Percentiles rank a stretch among this genome's conserved stretches.
phyloP scores from a whole-genome alignment of 2,329 filamentous ascomycete genomes.

The Botrytis paeoniae region DNA sequence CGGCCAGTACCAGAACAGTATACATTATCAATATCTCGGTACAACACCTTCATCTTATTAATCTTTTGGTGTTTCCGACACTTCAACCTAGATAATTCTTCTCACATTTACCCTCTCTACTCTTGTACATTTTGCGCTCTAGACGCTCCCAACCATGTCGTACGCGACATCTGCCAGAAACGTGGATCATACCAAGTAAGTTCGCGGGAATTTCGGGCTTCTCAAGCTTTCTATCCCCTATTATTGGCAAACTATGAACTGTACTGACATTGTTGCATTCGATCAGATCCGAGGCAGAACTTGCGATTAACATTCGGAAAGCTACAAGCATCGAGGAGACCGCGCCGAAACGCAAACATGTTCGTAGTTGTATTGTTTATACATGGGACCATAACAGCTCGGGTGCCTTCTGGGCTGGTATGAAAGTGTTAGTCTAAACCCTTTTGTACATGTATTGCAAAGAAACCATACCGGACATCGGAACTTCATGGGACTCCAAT shows the following conservation, averaged over 20 bases:
- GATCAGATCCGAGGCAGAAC: slow-evolving; percentile 62
- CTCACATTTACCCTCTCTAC: background rate
- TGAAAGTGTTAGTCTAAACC: slow-evolving; percentile 78
- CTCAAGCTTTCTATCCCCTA: slow-evolving; percentile 2
- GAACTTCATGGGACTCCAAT: background rate
- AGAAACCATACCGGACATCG: background rate
- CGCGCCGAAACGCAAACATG: slow-evolving; percentile 81
- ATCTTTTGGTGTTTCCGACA: background rate
- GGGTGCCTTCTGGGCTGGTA: slow-evolving; percentile 91
- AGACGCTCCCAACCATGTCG: slow-evolving; percentile 26
- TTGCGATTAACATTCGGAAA: slow-evolving; percentile 68
- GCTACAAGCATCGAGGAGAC: slow-evolving; percentile 67
- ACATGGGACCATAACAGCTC: slow-evolving; percentile 99
- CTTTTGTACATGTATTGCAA: background rate
- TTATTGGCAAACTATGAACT: slow-evolving; percentile 1
- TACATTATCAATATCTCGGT: background rate
- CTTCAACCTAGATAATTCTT: background rate
- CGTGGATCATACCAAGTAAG: slow-evolving; percentile 38
- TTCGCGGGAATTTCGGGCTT: slow-evolving; percentile 23
- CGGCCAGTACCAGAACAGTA: background rate
- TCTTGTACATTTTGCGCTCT: slow-evolving; percentile 24
- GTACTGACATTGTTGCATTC: slow-evolving; percentile 20
- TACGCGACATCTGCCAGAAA: slow-evolving; percentile 36
- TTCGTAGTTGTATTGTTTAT: slow-evolving; percentile 95
- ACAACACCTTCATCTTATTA: slow-evolving; percentile 6